A percentile compares a stretch with the other conserved stretches of the same genome.
phyloP scores from a whole-genome alignment of 2,329 filamentous ascomycete genomes.

The Lasiodiplodia hormozganensis region DNA sequence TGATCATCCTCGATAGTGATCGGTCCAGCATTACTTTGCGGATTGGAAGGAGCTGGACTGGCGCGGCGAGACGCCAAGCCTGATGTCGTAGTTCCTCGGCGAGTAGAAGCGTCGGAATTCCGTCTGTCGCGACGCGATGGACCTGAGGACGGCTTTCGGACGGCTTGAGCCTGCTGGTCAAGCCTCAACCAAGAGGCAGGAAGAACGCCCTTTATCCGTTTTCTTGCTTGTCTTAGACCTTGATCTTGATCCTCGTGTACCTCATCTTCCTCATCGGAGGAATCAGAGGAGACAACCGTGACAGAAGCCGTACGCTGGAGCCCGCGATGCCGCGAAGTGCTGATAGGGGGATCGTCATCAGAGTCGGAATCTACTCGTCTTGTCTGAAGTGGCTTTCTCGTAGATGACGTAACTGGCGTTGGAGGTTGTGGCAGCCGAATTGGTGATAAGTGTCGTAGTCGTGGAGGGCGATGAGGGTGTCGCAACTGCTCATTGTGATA shows the following conservation, averaged over 20 bases:
- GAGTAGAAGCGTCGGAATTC: neutral
- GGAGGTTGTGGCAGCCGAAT: constrained; percentile 16
- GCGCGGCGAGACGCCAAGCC: neutral
- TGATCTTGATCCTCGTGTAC: constrained; percentile 42
- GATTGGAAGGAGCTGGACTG: neutral
- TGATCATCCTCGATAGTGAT: constrained; percentile 47
- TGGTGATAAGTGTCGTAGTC: constrained; percentile 26
- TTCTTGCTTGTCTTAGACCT: constrained; percentile 44
- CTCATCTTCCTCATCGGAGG: constrained; percentile 33
- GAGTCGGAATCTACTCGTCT: neutral
- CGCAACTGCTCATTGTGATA: neutral
- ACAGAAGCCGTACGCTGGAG: neutral
- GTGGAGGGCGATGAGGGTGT: constrained; percentile 16
- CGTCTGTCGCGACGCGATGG: neutral
- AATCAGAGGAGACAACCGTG: constrained; percentile 20
- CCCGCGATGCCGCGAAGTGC: constrained; percentile 1
- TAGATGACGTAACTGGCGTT: constrained; percentile 32
- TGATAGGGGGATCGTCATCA: constrained; percentile 27
- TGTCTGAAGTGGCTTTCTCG: neutral
- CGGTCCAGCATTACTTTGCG: constrained; percentile 28
- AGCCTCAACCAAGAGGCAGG: constrained; percentile 59
- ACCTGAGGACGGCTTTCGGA: neutral
- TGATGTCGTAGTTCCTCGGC: neutral
- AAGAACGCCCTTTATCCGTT: constrained; percentile 56
- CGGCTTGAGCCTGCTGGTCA: constrained; percentile 47